These are phyloP conservation scores for Meyerozyma athensensis DNA, from an alignment of 1,139 yeast genomes.

Conservation along the genomic window DNA sequence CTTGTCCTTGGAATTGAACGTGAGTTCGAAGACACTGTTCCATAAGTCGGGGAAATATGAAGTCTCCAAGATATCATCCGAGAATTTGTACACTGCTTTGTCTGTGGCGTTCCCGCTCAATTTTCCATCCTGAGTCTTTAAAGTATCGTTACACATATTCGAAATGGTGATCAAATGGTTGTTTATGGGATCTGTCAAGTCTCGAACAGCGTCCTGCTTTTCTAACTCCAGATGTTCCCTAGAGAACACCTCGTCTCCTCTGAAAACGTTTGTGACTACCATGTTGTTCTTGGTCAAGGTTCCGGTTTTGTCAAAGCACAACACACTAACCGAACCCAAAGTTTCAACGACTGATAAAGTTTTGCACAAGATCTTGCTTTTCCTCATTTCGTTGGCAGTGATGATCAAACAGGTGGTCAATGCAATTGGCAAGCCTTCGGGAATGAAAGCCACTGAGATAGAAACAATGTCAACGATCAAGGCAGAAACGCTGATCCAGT, in stretches of 20 bases:
- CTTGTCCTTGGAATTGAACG: no score
- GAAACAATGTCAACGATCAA: constrained; percentile 31
- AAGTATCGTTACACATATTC: no score
- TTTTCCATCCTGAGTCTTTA: no score
- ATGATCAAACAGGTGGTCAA: constrained; percentile 31
- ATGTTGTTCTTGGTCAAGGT: constrained; percentile 32
- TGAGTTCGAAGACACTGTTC: no score
- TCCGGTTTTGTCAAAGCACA: constrained; percentile 35
- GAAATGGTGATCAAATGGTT: no score
- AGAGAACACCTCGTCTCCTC: constrained; percentile 15
- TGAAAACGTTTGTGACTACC: constrained; percentile 24
- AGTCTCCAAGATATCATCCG: no score
- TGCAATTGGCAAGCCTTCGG: constrained; percentile 35
- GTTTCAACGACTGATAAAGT: constrained; percentile 30
- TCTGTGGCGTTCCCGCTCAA: no score
- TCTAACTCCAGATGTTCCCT: constrained; percentile 4
- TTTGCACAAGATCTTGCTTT: constrained; percentile 26
- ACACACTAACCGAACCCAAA: constrained; percentile 31
- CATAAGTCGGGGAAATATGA: no score
- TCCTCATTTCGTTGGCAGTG: constrained; percentile 27
- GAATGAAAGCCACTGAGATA: constrained; percentile 30
- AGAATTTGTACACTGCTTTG: no score
- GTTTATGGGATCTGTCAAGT: constrained; percentile 7
- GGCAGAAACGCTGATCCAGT: constrained; percentile 30
- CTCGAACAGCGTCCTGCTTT: constrained; percentile 4